These are phyloP conservation scores for Sporobolus alterniflorus DNA, from an alignment of 202 grass and related monocot species.

Conservation along the genomic window DNA sequence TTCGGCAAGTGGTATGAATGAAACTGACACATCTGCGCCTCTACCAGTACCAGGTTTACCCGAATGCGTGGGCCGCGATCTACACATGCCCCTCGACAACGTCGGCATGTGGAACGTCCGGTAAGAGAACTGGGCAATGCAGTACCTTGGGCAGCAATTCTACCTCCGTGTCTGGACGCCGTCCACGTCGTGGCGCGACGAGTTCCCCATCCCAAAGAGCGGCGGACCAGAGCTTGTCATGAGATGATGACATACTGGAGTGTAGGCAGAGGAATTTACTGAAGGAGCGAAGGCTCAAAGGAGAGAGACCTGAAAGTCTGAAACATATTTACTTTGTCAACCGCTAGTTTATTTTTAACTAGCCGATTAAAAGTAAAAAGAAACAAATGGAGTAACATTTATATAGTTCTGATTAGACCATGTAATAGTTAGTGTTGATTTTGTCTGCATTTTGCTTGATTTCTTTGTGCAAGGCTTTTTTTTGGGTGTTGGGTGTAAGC, in stretches of 20 bases:
- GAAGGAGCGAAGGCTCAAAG: slow-evolving; percentile 9
- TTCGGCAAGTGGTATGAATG: neutral
- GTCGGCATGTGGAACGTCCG: slow-evolving; percentile 95
- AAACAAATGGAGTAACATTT: too few species aligned
- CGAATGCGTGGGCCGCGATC: slow-evolving; percentile 82
- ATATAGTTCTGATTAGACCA: slow-evolving; percentile 18
- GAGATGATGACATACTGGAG: slow-evolving; percentile 40
- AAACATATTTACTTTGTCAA: too few species aligned
- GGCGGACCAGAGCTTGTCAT: slow-evolving; percentile 33
- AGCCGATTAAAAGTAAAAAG: too few species aligned
- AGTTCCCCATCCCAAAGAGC: slow-evolving; percentile 83
- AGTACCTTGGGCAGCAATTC: slow-evolving; percentile 94
- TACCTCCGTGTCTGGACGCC: slow-evolving; percentile 86
- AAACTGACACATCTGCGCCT: neutral
- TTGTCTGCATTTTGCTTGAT: neutral
- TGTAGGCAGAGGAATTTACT: slow-evolving; percentile 15
- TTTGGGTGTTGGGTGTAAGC: slow-evolving; percentile 23
- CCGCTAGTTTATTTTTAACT: too few species aligned
- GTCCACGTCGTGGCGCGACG: slow-evolving; percentile 81
- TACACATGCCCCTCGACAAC: slow-evolving; percentile 96
- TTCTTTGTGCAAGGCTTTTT: slow-evolving; percentile 15
- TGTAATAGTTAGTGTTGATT: neutral
- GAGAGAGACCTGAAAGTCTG: slow-evolving; percentile 17
- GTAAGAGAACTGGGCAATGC: slow-evolving; percentile 81
- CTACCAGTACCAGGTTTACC: slow-evolving; percentile 84